Evolutionary conservation across 2,329 filamentous ascomycete species (phyloP).

Genomic region (Pyricularia grisea): DNA sequence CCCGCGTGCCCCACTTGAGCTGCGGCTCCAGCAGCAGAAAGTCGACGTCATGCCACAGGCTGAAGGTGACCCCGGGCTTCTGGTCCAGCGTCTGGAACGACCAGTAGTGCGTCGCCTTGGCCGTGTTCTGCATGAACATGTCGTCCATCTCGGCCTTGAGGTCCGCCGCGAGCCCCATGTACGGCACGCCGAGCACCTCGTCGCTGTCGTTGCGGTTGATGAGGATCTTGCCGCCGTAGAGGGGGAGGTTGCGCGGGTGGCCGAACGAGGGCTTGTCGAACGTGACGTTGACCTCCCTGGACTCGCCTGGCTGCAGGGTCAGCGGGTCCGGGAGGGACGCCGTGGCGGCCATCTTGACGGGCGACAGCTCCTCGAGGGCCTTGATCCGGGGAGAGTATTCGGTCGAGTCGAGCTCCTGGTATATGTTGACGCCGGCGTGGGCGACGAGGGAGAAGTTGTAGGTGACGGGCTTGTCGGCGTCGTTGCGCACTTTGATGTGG

Average conservation of each 20-base stretch:
- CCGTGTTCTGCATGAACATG: conserved; percentile 12
- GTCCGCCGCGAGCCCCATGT: conserved; percentile 13
- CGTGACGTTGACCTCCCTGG: conserved; percentile 14
- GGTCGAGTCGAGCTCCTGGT: conserved; percentile 1
- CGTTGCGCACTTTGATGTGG: conserved; percentile 24
- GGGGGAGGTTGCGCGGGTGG: conserved; percentile 16
- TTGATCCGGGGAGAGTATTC: conserved; percentile 7
- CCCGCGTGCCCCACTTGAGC: conserved; percentile 13
- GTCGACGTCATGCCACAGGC: conserved; percentile 6
- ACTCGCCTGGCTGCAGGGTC: conserved; percentile 15
- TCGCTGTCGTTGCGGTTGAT: conserved; percentile 16
- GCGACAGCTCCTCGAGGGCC: neutral
- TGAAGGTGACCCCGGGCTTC: conserved; percentile 11
- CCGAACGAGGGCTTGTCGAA: conserved; percentile 9
- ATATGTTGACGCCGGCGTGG: conserved; percentile 26
- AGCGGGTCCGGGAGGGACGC: conserved; percentile 7
- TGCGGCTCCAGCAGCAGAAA: neutral
- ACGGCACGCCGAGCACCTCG: conserved; percentile 22
- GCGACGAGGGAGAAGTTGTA: conserved; percentile 23
- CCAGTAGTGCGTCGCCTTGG: neutral
- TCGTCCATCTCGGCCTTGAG: conserved; percentile 17
- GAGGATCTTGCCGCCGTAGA: conserved; percentile 24
- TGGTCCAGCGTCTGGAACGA: neutral
- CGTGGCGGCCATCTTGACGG: conserved; percentile 7
- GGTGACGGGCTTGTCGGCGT: conserved; percentile 20